Evolutionary conservation across 1,284 basidiomycete genomes (phyloP).

Genomic region (Xerocomus amazonicus): DNA sequence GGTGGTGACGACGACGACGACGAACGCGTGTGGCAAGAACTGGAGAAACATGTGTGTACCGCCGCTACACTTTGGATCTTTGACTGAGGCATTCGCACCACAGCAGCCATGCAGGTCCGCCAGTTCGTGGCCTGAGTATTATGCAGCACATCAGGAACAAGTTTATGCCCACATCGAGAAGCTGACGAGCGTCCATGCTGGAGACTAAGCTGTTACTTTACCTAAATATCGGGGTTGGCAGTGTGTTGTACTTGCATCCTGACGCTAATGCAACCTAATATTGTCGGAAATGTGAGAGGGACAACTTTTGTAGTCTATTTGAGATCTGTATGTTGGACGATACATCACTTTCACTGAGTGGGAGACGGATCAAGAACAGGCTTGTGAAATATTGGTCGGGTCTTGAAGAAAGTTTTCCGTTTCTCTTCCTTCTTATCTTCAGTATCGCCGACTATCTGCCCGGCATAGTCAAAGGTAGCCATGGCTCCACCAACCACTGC

Average conservation of each 20-base stretch:
- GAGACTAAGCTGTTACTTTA: conserved; percentile 2
- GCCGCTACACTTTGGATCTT: not conserved
- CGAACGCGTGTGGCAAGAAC: conserved; percentile 45
- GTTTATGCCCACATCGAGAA: conserved; percentile 38
- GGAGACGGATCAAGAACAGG: conserved; percentile 28
- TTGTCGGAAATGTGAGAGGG: not conserved
- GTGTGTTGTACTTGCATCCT: conserved; percentile 1
- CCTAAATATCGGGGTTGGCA: not conserved
- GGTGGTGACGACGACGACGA: conserved; percentile 45
- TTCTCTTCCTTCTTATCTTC: conserved; percentile 53
- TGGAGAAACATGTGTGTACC: conserved; percentile 36
- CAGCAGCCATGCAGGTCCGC: conserved; percentile 49
- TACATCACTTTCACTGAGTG: conserved; percentile 2
- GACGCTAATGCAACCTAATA: not conserved
- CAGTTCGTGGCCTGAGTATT: conserved; percentile 54
- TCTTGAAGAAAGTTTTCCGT: conserved; percentile 72
- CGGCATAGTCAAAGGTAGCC: conserved; percentile 83
- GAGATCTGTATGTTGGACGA: conserved; percentile 4
- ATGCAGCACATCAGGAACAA: conserved; percentile 41
- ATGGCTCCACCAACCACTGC: conserved; percentile 76
- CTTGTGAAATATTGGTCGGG: conserved; percentile 35
- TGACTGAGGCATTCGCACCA: conserved; percentile 5
- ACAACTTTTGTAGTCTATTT: conserved; percentile 16
- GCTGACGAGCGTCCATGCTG: conserved; percentile 25
- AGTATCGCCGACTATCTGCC: conserved; percentile 51